Evolutionary conservation across 306 rosid genomes (phyloP), one percentile per base, ranked within the genome.

Genomic region (Lathyrus oleraceus): DNA sequence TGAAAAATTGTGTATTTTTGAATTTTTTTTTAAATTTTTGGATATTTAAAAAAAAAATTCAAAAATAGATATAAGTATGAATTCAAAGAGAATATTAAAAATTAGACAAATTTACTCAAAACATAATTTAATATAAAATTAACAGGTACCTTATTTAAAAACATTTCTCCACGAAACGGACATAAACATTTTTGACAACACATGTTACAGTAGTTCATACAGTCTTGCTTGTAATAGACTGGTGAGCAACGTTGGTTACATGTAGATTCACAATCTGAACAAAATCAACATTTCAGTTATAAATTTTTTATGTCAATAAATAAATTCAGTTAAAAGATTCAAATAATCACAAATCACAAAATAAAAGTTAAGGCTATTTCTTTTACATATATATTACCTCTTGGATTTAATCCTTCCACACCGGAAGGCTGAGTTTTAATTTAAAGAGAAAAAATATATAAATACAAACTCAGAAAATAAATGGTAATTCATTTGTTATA

Each of bases 131-230:
- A 23, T 23, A 3, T 23, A 23, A 23, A 23, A 23, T 23, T 23
- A 23, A 23, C 25, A 23, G 25, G 25, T 23, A 23, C 56, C 56
- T 48, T 48, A 16, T 48, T 16, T 16, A 8, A 16, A 48, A 48
- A 5, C 10, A 5, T 16, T 48, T 48, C 12, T 48, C 3, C 2
- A 16, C 1, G 4, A 48, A 8, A 52, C 66, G 25, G 56, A 74
- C 59, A 74, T 38, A 54, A 54, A 30, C 78, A 54, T 2, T 54
- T 54, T 5, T 21, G 8, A 54, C 61, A 54, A 23, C 61, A 54
- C 32, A 10, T 21, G 60, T 65, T 74, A 16, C 78, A 74, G 10
- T 2, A 65, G 0, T 0, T 8, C 10, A 65, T 0, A 20, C 78
- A 74, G 1, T 54, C 30, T 5, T 54, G 30, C 72, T 2, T 54